Evolutionary conservation across 495 filamentous ascomycete genomes (phyloP), one percentile per base, ranked within the genome.

Genomic region (Xylaria bambusicola): DNA sequence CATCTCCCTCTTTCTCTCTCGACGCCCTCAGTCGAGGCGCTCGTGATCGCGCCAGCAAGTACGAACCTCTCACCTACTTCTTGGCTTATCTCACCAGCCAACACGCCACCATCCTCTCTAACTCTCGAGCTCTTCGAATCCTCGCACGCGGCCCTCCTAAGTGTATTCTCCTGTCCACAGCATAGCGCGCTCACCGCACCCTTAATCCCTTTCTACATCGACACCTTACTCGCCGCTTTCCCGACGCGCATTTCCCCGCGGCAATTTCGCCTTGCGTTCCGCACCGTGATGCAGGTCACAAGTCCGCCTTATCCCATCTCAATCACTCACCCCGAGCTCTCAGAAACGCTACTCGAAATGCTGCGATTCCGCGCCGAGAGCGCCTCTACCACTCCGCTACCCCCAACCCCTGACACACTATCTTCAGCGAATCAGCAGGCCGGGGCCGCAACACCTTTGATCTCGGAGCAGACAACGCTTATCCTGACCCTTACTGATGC

Each of bases 261-360:
- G 6, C 94, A 98, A 76, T 98, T 98, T 75, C 86, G 93, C 36
- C 82, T 98, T 15, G 94, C 93, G 21, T 93, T 97, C 81, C 92
- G 90, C 70, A 93, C 91, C 7, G 77, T 98, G 51, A 84, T 97
- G 64, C 86, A 88, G 64, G 86, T 97, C 52, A 84, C 91, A n/a
- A 86, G 89, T 2, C 92, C 93, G 20, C 93, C 94, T 0, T 89
- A 85, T 31, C 82, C 82, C 15, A 76, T 96, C 33, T 82, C 88
- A 15, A 84, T 81, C 47, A 80, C 73, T 7, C 86, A 95, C 51
- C 92, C 89, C 1, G 77, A 89, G 55, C 82, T 97, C 18, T 81
- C 90, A 0, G 89, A 92, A 35, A 87, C 84, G 1, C 72, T 97
- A 1, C 78, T 98, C 12, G 94, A 98, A 67, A 82, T 96, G 52